Base-by-base conservation (phyloP, 768 basidiomycete genomes). In the Panaeolus papilionaceus region DNA sequence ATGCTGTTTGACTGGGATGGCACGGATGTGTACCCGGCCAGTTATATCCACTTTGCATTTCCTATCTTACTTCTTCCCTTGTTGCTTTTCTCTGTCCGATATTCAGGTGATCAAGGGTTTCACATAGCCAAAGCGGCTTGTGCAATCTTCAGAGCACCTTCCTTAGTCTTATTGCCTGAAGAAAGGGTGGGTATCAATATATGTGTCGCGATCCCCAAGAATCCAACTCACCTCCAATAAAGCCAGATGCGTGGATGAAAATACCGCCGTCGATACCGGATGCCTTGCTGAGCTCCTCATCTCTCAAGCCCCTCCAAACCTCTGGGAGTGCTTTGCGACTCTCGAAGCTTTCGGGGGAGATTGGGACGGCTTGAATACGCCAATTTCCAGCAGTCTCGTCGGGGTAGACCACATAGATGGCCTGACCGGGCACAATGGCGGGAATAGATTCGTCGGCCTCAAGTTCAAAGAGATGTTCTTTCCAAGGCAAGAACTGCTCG, bases 201-300 rank as follows among this genome's bases (percentile, higher is more conserved):
- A 40, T 23, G 28, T n/a, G 26, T 38, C n/a, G 8, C 18, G 1
- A 69, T 54, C 62, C 37, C 64, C 65, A 65, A 66, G 64, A 58
- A 11, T 65, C 67, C 65, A 18, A 65, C 87, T 68, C 69, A 90
- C 96, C 96, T 73, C 98, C 98, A 74, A 96, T 99, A 78, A 99
- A 99, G 8, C 98, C 98, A 67, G 92, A 92, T 0, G 96, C 95
- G 79, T 99, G 98, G 28, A 96, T 89, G 74, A 99, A 99, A 64
- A 98, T 88, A 63, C 96, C 86, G 1, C 91, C 95, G 0, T 88
- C 86, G 68, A 98, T 88, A 2, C 94, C 94, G 16, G 88, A 88
- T 7, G 87, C 79, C 70, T 86, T 80, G 61, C 91, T 92, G 45
- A 99, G 81, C 54, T 86, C 85, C 10, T 93, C 92, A 77, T 99